Conservation (phyloP, 2,329 filamentous ascomycete species). For the Didymosphaeria variabile region DNA sequence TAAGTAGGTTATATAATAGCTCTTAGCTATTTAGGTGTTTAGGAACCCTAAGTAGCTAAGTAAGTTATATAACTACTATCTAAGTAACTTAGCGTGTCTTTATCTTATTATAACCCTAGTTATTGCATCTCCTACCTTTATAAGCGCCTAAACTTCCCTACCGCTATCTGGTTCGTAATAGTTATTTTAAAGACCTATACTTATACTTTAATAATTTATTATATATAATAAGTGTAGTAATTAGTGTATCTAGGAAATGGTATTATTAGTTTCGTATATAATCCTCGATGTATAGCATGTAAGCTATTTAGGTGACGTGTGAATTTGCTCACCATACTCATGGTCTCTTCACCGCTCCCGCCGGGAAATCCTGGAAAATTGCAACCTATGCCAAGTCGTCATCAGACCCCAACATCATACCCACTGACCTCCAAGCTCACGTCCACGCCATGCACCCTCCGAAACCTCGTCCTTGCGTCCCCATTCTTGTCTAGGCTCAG, state of each 20-base stretch:
- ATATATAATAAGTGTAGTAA: no score
- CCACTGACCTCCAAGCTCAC: constrained; percentile 46
- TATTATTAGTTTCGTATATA: background rate
- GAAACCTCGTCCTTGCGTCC: constrained; percentile 46
- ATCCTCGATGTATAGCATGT: background rate
- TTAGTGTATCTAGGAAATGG: background rate
- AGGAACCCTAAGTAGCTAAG: no score
- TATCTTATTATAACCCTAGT: no score
- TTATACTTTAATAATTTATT: no score
- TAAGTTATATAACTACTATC: no score
- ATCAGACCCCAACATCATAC: constrained; percentile 24
- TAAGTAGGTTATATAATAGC: no score
- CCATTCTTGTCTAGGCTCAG: constrained; percentile 44
- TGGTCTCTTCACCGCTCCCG: background rate
- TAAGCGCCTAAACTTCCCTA: no score
- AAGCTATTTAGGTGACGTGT: background rate
- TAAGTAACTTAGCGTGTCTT: no score
- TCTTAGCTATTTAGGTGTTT: no score
- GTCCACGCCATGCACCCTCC: constrained; percentile 41
- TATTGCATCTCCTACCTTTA: no score
- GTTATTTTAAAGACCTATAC: no score
- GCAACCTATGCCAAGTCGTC: background rate
- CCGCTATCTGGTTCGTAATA: no score
- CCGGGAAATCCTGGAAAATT: background rate
- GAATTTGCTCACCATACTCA: background rate